Evolutionary conservation across 495 filamentous ascomycete genomes (phyloP), one percentile per base, ranked within the genome.

Genomic region (Daldinia caldariorum): DNA sequence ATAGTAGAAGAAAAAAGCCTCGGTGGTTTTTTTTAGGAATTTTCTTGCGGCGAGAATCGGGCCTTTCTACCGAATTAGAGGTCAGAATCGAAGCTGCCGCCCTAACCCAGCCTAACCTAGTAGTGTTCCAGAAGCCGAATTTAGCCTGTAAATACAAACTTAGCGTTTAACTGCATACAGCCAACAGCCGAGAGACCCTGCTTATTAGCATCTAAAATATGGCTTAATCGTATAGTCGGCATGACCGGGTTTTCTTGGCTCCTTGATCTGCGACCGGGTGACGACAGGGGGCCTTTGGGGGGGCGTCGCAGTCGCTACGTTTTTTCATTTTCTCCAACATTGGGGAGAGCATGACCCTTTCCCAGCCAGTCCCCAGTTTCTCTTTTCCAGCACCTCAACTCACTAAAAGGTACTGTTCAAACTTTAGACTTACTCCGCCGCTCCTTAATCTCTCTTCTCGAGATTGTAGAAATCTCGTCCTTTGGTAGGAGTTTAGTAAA

Each of bases 381-480:
- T 66, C 61, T 62, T 50, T 35, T 62, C 57, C 61, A 73, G 61
- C 66, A 70, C 49, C 49, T 31, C 51, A 63, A 66, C 43, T 20
- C 58, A 32, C 31, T 57, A 57, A 62, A 55, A 55, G 66, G 59
- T 51, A 62, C 32, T 68, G 65, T 64, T 65, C 63, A 64, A 32
- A 58, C 62, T 47, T 47, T 69, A 76, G 84, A 85, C 83, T 85
- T 85, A 85, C 83, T 85, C 83, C 83, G 82, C 83, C 82, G 72
- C 79, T 84, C 82, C 61, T 81, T 80, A 77, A 58, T 75, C 59
- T 69, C 59, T 69, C 61, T 66, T 61, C 59, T 35, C 38, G 75
- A 69, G 70, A 65, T 61, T 50, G 47, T 67, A 57, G 45, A 5
- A 67, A 67, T 68, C 69, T 72, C 64, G 69, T 60, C 60, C 22